Conservation (phyloP, 108 stramenopile genomes). For the Cyclostephanos tholiformis region DNA sequence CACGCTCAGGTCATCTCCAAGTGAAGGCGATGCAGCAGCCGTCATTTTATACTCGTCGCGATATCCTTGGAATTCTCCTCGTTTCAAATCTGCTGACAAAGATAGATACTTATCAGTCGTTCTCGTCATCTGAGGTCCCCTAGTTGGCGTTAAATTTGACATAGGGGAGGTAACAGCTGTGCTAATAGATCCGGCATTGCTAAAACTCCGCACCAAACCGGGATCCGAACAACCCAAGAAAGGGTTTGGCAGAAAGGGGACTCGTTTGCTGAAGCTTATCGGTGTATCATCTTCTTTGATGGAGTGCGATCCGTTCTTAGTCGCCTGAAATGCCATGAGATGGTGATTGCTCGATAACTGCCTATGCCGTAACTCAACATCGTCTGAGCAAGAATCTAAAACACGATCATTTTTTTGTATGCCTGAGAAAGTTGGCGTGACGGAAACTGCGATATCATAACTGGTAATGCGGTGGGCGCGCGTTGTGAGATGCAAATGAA, state of each 20-base stretch:
- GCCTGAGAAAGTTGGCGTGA: slow-evolving; percentile 33
- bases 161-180: slow-evolving; percentile 45
- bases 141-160: slow-evolving; percentile 47
- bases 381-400: slow-evolving; percentile 15
- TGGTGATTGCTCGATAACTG: slow-evolving; percentile 35
- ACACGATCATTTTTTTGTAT: neutral
- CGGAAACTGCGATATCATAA: slow-evolving; percentile 80
- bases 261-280: neutral
- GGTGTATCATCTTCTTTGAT: slow-evolving; percentile 6
- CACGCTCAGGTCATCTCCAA: slow-evolving; percentile 54
- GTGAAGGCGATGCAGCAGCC: slow-evolving; percentile 33
- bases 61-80: neutral
- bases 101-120: slow-evolving; percentile 3
- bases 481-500: slow-evolving; percentile 72
- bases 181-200: slow-evolving; percentile 44
- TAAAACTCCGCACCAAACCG: slow-evolving; percentile 24
- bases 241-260: neutral
- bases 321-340: slow-evolving; percentile 58
- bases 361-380: neutral
- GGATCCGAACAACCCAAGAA: slow-evolving; percentile 10
- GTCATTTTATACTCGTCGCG: slow-evolving; percentile 12
- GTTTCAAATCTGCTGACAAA: neutral
- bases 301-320: slow-evolving; percentile 24
- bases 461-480: slow-evolving; percentile 74
- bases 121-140: slow-evolving; percentile 6